Evolutionary conservation across 2,329 filamentous ascomycete species (phyloP).

Genomic region (Zymoseptoria ardabiliae): DNA sequence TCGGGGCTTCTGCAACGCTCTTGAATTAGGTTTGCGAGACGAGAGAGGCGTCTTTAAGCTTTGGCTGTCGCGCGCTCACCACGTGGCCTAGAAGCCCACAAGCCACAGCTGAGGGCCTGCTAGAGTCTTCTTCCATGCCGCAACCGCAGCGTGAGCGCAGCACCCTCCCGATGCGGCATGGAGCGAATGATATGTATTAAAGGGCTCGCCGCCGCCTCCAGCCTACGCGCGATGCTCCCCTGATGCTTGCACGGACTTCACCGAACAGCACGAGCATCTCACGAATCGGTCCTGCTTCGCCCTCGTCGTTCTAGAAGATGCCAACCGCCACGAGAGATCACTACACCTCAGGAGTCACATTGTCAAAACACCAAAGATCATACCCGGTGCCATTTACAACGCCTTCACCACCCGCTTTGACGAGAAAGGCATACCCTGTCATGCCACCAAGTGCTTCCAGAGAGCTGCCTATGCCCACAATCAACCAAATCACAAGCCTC

Average conservation of each 20-base stretch:
- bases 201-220: not conserved
- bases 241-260: not conserved
- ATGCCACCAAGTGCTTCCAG: conserved; percentile 15
- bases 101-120: not conserved
- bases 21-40: not conserved
- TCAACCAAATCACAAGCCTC: conserved; percentile 21
- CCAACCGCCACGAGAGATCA: conserved; percentile 14
- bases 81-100: not conserved
- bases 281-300: not conserved
- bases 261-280: not conserved
- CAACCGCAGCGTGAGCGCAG: not conserved
- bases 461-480: conserved; percentile 27
- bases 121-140: not conserved
- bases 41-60: not conserved
- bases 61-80: not conserved
- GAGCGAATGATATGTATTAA: not conserved
- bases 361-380: conserved; percentile 12
- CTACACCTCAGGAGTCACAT: conserved; percentile 12
- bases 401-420: conserved; percentile 4
- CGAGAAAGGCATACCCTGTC: conserved; percentile 1
- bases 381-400: conserved; percentile 10
- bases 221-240: not conserved
- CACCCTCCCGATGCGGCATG: not conserved
- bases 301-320: conserved; percentile 5
- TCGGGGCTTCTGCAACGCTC: not conserved